These are phyloP conservation scores for Stachybotrys chartarum DNA, from an alignment of 2,329 filamentous ascomycete species.

Conservation along the genomic window DNA sequence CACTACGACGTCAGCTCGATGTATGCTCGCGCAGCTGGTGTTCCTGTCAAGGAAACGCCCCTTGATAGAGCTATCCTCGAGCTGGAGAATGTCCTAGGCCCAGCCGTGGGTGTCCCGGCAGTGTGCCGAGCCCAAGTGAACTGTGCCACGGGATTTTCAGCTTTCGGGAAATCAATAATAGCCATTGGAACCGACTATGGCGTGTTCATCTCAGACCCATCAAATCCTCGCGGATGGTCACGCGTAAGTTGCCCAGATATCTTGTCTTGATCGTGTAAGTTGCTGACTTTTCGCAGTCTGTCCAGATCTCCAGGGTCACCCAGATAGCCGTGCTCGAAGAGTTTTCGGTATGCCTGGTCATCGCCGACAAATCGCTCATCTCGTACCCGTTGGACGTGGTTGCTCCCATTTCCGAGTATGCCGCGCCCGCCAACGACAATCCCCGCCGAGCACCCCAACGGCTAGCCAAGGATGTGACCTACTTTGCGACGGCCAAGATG, in stretches of 20 bases:
- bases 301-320: conserved; percentile 70
- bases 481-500: conserved; percentile 94
- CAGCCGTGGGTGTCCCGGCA: conserved; percentile 61
- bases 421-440: conserved; percentile 60
- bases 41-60: conserved; percentile 83
- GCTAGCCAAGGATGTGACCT: conserved; percentile 86
- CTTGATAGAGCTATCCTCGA: conserved; percentile 86
- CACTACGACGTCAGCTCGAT: conserved; percentile 61
- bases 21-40: conserved; percentile 53
- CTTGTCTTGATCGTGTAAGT: neutral
- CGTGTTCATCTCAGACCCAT: conserved; percentile 81
- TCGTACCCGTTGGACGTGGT: conserved; percentile 91
- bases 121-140: conserved; percentile 85
- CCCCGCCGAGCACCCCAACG: conserved; percentile 84
- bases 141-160: conserved; percentile 84
- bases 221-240: conserved; percentile 85
- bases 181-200: conserved; percentile 94
- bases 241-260: conserved; percentile 51
- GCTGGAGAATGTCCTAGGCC: conserved; percentile 71
- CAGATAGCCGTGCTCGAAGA: conserved; percentile 94
- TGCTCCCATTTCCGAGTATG: conserved; percentile 53
- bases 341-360: conserved; percentile 85
- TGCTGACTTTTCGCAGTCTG: conserved; percentile 48
- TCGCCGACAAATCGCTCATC: conserved; percentile 84
- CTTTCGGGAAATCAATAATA: conserved; percentile 77